These are phyloP conservation scores for Podaxis rugospora DNA, from an alignment of 768 basidiomycete genomes.

Conservation along the genomic window DNA sequence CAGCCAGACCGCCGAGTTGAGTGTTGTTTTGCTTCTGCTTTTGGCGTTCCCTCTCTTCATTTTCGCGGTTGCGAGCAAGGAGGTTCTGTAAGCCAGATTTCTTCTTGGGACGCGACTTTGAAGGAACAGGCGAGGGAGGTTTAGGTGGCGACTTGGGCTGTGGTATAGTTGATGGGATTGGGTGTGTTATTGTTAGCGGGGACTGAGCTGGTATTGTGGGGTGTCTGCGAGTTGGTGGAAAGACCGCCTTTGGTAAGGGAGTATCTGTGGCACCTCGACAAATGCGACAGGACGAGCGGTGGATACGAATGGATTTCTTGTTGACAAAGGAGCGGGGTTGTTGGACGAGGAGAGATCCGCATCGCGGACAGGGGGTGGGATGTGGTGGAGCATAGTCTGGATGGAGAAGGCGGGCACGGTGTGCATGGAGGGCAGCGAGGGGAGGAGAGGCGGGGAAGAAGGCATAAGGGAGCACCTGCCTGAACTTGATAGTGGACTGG, in stretches of 20 bases:
- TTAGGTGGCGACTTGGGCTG: conserved; percentile 1
- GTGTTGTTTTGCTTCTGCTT: conserved; percentile 21
- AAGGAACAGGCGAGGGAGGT: conserved; percentile 4
- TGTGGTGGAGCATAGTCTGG: conserved; percentile 19
- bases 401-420: conserved; percentile 29
- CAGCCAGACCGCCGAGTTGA: conserved; percentile 39
- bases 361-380: conserved; percentile 51
- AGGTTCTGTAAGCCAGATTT: conserved; percentile 57
- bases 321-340: conserved; percentile 26
- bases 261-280: neutral
- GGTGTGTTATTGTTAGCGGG: conserved; percentile 9
- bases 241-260: neutral
- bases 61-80: conserved; percentile 56
- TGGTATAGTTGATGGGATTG: neutral
- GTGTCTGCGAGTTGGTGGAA: conserved; percentile 4
- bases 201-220: conserved; percentile 3
- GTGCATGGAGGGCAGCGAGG: conserved; percentile 60
- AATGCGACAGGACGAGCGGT: conserved; percentile 15
- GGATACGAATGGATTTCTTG: conserved; percentile 11
- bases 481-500: conserved; percentile 38
- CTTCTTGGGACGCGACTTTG: conserved; percentile 45
- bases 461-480: conserved; percentile 41
- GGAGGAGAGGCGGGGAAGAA: conserved; percentile 48
- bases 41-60: conserved; percentile 33
- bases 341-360: conserved; percentile 38